A percentile compares a stretch with the other conserved stretches of the same genome.
These are phyloP conservation scores for Phellinidium pouzarii DNA, from an alignment of 1,284 basidiomycete genomes.

Conservation along the genomic window DNA sequence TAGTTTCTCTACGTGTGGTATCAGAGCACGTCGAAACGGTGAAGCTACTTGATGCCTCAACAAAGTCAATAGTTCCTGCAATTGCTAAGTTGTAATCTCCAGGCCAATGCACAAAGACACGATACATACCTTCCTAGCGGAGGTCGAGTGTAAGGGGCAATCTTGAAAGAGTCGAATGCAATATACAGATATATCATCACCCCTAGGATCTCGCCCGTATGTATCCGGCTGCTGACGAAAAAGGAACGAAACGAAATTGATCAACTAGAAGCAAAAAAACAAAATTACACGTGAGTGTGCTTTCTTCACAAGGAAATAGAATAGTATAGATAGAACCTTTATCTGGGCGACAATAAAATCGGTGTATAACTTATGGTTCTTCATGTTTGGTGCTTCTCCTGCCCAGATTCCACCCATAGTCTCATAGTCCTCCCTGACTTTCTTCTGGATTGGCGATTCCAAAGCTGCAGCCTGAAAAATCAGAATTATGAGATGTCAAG, in stretches of 20 bases:
- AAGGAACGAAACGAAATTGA: conserved; percentile 92
- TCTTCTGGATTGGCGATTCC: conserved; percentile 84
- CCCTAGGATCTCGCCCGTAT: conserved; percentile 57
- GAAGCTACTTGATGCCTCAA: conserved; percentile 87
- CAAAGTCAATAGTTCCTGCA: conserved; percentile 87
- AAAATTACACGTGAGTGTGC: not conserved
- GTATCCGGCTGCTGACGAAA: conserved; percentile 69
- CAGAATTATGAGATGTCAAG: not conserved
- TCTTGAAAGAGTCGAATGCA: conserved; percentile 89
- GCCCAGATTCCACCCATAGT: conserved; percentile 79
- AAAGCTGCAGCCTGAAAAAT: conserved; percentile 50
- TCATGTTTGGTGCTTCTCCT: conserved; percentile 75
- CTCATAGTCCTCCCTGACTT: conserved; percentile 75
- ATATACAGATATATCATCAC: conserved; percentile 76
- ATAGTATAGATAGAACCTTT: conserved; percentile 50
- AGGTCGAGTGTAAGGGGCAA: conserved; percentile 84
- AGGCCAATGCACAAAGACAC: not conserved
- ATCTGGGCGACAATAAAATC: conserved; percentile 93
- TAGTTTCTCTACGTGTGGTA: conserved; percentile 85
- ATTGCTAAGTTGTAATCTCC: conserved; percentile 9
- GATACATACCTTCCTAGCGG: conserved; percentile 61
- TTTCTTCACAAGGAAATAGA: not conserved
- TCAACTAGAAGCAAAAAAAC: conserved; percentile 49
- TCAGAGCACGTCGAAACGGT: conserved; percentile 74
- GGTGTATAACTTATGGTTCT: conserved; percentile 74